Percentiles rank a stretch among this genome's conserved stretches.
phyloP scores from a whole-genome alignment of 2,329 filamentous ascomycete species.

The Ilyonectria destructans region DNA sequence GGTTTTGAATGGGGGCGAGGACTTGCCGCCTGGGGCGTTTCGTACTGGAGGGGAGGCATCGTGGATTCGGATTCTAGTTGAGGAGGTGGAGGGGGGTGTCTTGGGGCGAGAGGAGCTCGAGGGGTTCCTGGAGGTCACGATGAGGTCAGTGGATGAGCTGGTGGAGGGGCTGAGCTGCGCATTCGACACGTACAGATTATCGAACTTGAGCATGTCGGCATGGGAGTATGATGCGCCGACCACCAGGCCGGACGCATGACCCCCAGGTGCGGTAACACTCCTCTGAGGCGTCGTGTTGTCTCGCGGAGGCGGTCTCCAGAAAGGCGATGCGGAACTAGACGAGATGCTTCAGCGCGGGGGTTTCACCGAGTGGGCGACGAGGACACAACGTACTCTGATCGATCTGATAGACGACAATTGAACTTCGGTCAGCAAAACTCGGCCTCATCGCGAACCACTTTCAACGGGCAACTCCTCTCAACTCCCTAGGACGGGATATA shows the following conservation, averaged over 20 bases:
- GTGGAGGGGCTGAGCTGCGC: not conserved
- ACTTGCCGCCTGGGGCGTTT: constrained; percentile 68
- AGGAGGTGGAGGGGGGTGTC: constrained; percentile 79
- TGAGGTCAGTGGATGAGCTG: constrained; percentile 26
- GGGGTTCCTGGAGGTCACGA: constrained; percentile 66
- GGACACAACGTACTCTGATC: constrained; percentile 71
- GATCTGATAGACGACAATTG: constrained; percentile 61
- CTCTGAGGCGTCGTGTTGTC: constrained; percentile 68
- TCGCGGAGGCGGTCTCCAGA: constrained; percentile 81
- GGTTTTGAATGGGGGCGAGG: constrained; percentile 76
- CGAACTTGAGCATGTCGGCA: constrained; percentile 92
- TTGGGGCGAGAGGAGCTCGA: constrained; percentile 77
- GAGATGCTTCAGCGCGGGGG: constrained; percentile 49
- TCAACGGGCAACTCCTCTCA: constrained; percentile 19
- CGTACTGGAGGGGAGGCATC: constrained; percentile 72
- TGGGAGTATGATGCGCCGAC: constrained; percentile 97
- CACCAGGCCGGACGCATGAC: constrained; percentile 79
- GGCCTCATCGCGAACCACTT: constrained; percentile 35
- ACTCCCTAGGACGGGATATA: constrained; percentile 21
- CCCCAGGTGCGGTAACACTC: constrained; percentile 56
- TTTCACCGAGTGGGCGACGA: constrained; percentile 18
- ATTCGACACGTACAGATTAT: constrained; percentile 75
- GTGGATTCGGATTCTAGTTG: constrained; percentile 64
- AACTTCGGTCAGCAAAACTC: constrained; percentile 47
- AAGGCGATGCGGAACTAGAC: constrained; percentile 85